Evolutionary conservation across 1,284 basidiomycete genomes (phyloP), one percentile per base, ranked within the genome.

Genomic region (Rhodotorula sp.): DNA sequence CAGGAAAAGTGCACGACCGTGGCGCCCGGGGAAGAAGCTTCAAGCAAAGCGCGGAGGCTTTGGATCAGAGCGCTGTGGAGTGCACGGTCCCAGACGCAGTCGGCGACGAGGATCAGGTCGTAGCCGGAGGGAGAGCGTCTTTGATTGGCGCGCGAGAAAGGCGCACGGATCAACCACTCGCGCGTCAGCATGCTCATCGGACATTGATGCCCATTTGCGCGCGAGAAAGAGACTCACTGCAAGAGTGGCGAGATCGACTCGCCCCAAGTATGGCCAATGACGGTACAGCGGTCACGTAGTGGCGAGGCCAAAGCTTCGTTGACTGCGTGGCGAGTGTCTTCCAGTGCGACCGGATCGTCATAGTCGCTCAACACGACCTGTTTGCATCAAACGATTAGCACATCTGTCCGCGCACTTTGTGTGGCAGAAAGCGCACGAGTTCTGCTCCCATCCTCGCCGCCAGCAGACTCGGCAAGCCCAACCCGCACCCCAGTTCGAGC

Each of bases 51-150:
- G 4, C 21, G 14, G 14, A 72, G 62, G 3, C 64, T 21, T 1
- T 3, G 6, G 47, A 69, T 47, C 29, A 72, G 49, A 1, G 59
- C 26, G 2, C 0, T 0, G 51, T 72, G 71, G 1, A 62, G 57
- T 0, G 57, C 0, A 0, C 46, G 15, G 3, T 59, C 49, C 68
- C 68, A 72, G 34, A 72, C 57, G 47, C 62, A 62, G 56, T 72
- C 71, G 61, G 68, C 68, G 34, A 67, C 51, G 52, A 72, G 68
- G 39, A 72, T 52, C 21, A 67, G n/a, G 61, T 72, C 70, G 58
- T 26, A 57, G 1, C 48, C 16, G 23, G 60, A 51, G 26, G 39
- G 10, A 43, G 49, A n/a, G 47, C 56, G 4, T 3, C 64, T 70
- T 64, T 5, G 34, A 14, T 39, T 10, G 16, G 34, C 34, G 8